phyloP scores from a whole-genome alignment of 441 rosid species.

The Syzygium syzygioides region DNA sequence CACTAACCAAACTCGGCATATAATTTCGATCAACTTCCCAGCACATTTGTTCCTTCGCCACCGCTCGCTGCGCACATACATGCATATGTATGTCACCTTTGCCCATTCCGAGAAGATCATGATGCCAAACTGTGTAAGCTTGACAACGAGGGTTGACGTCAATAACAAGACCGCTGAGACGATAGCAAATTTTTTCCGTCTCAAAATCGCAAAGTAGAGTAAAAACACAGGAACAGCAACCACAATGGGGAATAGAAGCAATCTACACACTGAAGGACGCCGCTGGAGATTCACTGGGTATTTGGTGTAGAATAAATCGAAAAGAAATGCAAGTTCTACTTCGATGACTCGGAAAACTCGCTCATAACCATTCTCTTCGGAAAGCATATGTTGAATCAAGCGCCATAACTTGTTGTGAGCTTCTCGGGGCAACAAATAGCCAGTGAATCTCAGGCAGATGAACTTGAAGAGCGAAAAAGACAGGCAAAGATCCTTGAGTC shows the following conservation, averaged over 20 bases:
- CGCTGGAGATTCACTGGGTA: background rate
- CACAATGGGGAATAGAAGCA: background rate
- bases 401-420: background rate
- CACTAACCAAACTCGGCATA: too few species aligned
- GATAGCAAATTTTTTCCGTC: too few species aligned
- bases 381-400: background rate
- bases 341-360: background rate
- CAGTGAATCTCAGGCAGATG: background rate
- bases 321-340: background rate
- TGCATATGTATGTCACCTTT: background rate
- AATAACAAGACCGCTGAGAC: fast-evolving
- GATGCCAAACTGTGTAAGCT: background rate
- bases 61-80: background rate
- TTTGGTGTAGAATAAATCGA: background rate
- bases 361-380: background rate
- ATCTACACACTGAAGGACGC: fast-evolving
- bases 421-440: background rate
- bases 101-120: background rate
- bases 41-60: background rate
- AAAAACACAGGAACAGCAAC: too few species aligned
- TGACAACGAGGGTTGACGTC: background rate
- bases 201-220: too few species aligned
- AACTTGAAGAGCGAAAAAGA: background rate
- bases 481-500: background rate
- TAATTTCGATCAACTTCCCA: too few species aligned